phyloP scores from a whole-genome alignment of 768 basidiomycete species.

The Daedaleopsis sinensis region DNA sequence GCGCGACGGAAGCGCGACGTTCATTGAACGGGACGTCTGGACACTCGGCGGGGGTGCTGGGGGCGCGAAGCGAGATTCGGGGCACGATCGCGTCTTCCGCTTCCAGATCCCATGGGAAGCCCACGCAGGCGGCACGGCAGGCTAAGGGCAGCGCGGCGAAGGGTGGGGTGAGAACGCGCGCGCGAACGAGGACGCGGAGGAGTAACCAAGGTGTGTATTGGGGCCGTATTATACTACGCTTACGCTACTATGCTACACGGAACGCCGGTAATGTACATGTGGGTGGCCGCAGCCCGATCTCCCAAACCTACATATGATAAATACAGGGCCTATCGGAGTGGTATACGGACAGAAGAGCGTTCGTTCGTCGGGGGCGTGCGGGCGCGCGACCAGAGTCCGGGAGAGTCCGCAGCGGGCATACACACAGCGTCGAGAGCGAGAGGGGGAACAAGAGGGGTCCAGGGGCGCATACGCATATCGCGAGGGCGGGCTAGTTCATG shows the following conservation, averaged over 20 bases:
- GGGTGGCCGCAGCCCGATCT: slow-evolving; percentile 9
- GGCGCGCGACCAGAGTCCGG: slow-evolving; percentile 12
- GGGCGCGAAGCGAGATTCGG: slow-evolving; percentile 19
- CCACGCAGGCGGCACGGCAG: not conserved
- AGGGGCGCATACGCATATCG: too few species aligned
- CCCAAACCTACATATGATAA: slow-evolving; percentile 14
- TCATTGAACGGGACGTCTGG: slow-evolving; percentile 78
- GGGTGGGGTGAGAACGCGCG: not conserved
- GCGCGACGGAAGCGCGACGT: slow-evolving; percentile 59
- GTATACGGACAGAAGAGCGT: slow-evolving; percentile 5
- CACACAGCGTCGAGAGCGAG: slow-evolving; percentile 5
- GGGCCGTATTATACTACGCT: slow-evolving; percentile 14
- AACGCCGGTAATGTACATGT: slow-evolving; percentile 20
- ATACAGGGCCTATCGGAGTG: slow-evolving; percentile 12
- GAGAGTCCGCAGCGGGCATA: not conserved
- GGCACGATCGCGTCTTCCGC: slow-evolving; percentile 25
- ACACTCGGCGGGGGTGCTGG: slow-evolving; percentile 41
- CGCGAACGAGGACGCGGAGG: not conserved
- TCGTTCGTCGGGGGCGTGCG: slow-evolving; percentile 8
- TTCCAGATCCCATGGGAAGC: slow-evolving; percentile 21
- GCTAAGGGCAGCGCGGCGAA: not conserved
- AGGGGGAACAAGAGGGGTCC: too few species aligned
- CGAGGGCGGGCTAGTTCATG: slow-evolving; percentile 21
- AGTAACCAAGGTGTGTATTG: slow-evolving; percentile 4
- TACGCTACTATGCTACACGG: slow-evolving; percentile 24